Conservation (phyloP, 371 early-diverging fungal genomes). For the Massospora cicadina region DNA sequence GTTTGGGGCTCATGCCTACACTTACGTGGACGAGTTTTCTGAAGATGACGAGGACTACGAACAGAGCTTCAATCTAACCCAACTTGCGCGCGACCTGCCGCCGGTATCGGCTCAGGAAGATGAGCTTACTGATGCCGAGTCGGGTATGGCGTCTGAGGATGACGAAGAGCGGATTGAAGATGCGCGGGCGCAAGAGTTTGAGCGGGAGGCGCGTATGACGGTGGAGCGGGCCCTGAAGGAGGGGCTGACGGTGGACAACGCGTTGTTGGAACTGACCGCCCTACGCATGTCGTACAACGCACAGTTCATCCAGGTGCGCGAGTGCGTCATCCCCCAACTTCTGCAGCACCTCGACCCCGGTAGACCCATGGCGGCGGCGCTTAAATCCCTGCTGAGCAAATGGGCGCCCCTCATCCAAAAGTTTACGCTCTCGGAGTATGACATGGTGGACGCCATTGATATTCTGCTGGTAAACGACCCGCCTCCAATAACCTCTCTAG, state of each 20-base stretch:
- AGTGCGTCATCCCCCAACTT: constrained; percentile 43
- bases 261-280: constrained; percentile 74
- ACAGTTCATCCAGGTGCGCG: constrained; percentile 58
- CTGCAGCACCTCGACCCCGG: constrained; percentile 31
- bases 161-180: constrained; percentile 31
- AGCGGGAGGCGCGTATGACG: constrained; percentile 57
- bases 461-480: constrained; percentile 27
- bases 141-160: constrained; percentile 18
- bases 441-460: constrained; percentile 57
- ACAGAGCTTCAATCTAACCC: background rate
- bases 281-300: constrained; percentile 79
- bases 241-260: constrained; percentile 50
- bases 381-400: background rate
- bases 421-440: constrained; percentile 46
- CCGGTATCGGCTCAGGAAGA: constrained; percentile 20
- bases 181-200: constrained; percentile 22
- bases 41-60: constrained; percentile 15
- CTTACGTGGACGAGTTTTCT: constrained; percentile 19
- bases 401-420: constrained; percentile 42
- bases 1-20: constrained; percentile 11
- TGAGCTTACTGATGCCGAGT: constrained; percentile 15
- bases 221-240: constrained; percentile 65
- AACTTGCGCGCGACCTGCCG: constrained; percentile 5
- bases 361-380: background rate
- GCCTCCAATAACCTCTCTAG: constrained; percentile 21